These are phyloP conservation scores for Rhododendron mucronatum DNA, from an alignment of 148 eudicot species.

Conservation along the genomic window DNA sequence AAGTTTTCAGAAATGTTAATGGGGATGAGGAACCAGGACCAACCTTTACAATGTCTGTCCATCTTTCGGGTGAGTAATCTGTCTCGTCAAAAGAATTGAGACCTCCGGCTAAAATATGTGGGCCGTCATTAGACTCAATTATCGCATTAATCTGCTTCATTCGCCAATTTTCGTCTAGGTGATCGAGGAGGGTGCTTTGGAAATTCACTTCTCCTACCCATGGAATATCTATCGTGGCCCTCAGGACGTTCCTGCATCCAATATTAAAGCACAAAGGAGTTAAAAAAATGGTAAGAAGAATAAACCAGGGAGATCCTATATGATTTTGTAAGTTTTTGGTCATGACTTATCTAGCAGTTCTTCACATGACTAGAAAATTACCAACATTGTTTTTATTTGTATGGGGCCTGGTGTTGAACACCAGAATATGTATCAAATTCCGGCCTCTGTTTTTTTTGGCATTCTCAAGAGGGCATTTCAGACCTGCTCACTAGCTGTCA, in stretches of 20 bases:
- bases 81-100: conserved; percentile 81
- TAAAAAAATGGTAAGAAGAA: background rate
- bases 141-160: conserved; percentile 91
- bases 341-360: background rate
- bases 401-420: background rate
- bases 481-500: background rate
- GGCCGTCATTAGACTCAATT: conserved; percentile 61
- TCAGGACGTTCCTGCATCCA: conserved; percentile 73
- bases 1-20: background rate
- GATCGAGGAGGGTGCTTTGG: conserved; percentile 86
- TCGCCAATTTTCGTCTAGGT: conserved; percentile 88
- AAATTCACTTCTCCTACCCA: conserved; percentile 70
- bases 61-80: conserved; percentile 90
- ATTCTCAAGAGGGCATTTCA: background rate
- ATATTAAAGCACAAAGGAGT: background rate
- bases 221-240: conserved; percentile 82
- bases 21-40: background rate
- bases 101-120: conserved; percentile 92
- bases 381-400: background rate
- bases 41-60: conserved; percentile 95
- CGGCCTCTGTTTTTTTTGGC: background rate
- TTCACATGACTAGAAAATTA: background rate
- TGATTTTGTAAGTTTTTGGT: background rate
- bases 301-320: background rate
- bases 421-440: background rate